Evolutionary conservation across 2,329 filamentous ascomycete species (phyloP).

Genomic region (Fusarium papillatum): DNA sequence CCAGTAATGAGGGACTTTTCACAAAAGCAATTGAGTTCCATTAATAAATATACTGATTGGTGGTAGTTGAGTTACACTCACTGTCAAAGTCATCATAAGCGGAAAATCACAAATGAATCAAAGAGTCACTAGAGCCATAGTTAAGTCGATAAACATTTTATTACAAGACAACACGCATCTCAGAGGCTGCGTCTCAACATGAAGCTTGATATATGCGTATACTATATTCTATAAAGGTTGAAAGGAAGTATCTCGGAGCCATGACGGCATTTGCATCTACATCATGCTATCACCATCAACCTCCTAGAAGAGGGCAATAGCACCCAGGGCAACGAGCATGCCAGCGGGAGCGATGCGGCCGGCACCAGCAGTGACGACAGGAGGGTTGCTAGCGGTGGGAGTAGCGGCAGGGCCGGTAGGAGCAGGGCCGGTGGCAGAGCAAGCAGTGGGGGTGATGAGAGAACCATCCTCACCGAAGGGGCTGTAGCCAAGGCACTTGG

Average conservation of each 20-base stretch:
- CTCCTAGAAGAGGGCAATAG: constrained; percentile 42
- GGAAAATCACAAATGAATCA: background rate
- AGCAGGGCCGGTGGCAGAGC: constrained; percentile 60
- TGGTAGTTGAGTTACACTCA: no score
- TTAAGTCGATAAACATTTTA: background rate
- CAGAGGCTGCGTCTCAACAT: background rate
- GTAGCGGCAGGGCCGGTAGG: background rate
- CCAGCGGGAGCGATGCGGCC: constrained; percentile 37
- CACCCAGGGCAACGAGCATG: constrained; percentile 42
- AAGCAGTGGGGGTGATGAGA: constrained; percentile 32
- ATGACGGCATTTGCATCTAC: background rate
- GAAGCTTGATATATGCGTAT: background rate
- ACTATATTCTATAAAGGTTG: background rate
- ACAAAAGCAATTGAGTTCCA: no score
- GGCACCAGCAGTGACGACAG: constrained; percentile 34
- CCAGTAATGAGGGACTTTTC: no score
- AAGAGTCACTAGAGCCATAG: background rate
- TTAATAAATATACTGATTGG: no score
- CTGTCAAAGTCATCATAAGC: no score
- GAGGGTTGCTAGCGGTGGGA: constrained; percentile 2
- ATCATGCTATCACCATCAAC: background rate
- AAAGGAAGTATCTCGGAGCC: background rate
- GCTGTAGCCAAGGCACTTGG: constrained; percentile 38
- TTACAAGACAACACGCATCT: constrained; percentile 1
- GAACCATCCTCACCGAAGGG: constrained; percentile 32